These are phyloP conservation scores for Nissolia schottii DNA, from an alignment of 306 rosid genomes.

Conservation along the genomic window DNA sequence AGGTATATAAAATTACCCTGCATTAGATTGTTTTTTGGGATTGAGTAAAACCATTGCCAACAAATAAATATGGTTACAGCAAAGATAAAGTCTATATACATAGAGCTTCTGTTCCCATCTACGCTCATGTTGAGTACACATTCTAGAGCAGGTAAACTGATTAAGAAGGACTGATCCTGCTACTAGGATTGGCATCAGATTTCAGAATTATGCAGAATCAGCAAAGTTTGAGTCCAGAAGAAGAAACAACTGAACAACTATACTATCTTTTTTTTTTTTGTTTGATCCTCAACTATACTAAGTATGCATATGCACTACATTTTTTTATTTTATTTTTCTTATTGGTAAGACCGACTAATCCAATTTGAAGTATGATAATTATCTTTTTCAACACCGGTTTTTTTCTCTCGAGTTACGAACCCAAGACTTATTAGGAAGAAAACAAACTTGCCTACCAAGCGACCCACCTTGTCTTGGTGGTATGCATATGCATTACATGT, in stretches of 20 bases:
- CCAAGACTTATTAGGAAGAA: no score
- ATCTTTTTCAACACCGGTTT: no score
- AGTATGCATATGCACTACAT: background rate
- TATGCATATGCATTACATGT: no score
- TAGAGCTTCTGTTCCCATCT: background rate
- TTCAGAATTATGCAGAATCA: background rate
- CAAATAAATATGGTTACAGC: background rate
- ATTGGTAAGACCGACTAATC: no score
- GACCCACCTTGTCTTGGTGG: no score
- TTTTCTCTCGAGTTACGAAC: no score
- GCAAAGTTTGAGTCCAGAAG: background rate
- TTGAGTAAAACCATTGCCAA: background rate
- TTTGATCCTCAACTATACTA: background rate
- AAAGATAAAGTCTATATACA: background rate
- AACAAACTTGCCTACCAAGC: no score
- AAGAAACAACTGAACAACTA: background rate
- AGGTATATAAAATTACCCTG: background rate
- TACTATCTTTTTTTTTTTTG: no score
- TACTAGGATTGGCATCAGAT: background rate
- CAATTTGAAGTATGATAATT: no score
- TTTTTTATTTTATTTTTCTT: no score
- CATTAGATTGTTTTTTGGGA: background rate
- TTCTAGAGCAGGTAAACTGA: background rate
- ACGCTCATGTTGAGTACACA: background rate
- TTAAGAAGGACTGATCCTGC: no score